Base-by-base conservation (phyloP, 2,329 filamentous ascomycete species). In the Pyrenochaeta sp. region DNA sequence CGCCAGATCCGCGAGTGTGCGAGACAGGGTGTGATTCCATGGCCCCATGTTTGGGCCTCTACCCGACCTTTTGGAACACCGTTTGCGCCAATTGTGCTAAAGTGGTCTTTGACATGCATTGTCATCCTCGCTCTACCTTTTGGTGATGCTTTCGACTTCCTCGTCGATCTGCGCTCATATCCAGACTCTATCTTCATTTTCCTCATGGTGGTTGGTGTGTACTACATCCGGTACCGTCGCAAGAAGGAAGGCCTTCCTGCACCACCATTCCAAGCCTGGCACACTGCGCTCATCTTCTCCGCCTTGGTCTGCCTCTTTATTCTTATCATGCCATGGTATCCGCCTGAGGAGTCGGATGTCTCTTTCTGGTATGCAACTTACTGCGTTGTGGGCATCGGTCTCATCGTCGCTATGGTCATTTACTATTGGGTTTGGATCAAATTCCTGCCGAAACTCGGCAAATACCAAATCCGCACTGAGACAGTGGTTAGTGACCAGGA, bases 291-390 rank as follows among this genome's bases (percentile, higher is more conserved):
- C 27, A 64, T 72, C 35, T 49, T 71, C 21, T 67, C 63, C 5
- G 61, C 68, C 12, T 36, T 60, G 7, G 47, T 65, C 7, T 69
- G 67, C 42, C 51, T 71, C 7, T 68, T 72, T 51, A 75, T 90
- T 39, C 74, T 91, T 2, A 80, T 87, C 14, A 89, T 90, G 81
- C 88, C 89, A 0, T 91, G 88, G 89, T 88, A 86, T 60, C 89
- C 88, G 1, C 89, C 89, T 0, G 77, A 79, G 1, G 77, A 79
- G 0, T 85, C 82, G 0, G 84, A 88, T 50, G 88, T 90, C 1
- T 88, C 83, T 47, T 91, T 92, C 72, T 91, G 86, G 85, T 92
- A 91, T 59, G 88, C 81, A 1, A 90, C 87, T 0, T 90, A 91
- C 61, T 82, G 83, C 17, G 83, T 86, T 0, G 82, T 85, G 0